These are phyloP conservation scores for Yamadazyma sp. DNA, from an alignment of 1,139 yeast species.

Conservation along the genomic window DNA sequence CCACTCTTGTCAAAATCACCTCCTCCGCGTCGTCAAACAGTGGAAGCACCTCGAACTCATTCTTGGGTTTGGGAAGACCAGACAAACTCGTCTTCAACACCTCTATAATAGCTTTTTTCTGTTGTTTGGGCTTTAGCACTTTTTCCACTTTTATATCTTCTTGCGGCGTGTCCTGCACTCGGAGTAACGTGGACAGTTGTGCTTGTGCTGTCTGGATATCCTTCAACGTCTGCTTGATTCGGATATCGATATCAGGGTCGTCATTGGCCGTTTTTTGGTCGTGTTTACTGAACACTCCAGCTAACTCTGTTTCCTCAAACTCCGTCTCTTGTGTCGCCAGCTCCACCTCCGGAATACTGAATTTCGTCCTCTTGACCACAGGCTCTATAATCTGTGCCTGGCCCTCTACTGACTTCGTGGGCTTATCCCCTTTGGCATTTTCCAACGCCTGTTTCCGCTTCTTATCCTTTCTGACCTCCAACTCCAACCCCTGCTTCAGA, in stretches of 20 bases:
- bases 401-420: constrained; percentile 20
- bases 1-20: constrained; percentile 14
- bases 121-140: constrained; percentile 12
- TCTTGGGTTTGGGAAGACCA: constrained; percentile 31
- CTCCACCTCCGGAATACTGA: constrained; percentile 43
- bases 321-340: constrained; percentile 4
- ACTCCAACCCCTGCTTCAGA: constrained; percentile 47
- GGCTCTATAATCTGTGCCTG: constrained; percentile 33
- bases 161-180: constrained; percentile 5
- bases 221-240: constrained; percentile 27
- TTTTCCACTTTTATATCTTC: no score
- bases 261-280: no score
- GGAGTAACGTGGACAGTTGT: constrained; percentile 18
- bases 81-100: constrained; percentile 19
- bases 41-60: constrained; percentile 27
- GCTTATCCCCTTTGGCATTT: constrained; percentile 18
- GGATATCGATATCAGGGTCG: constrained; percentile 26
- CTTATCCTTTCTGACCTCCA: constrained; percentile 34
- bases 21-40: constrained; percentile 25
- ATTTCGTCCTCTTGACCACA: constrained; percentile 48
- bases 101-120: constrained; percentile 16
- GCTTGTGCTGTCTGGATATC: constrained; percentile 21
- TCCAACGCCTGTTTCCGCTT: constrained; percentile 17
- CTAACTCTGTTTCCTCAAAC: constrained; percentile 13
- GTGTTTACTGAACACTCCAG: constrained; percentile 17